Conservation (phyloP, 345 rosid species). For the Heritiera littoralis region DNA sequence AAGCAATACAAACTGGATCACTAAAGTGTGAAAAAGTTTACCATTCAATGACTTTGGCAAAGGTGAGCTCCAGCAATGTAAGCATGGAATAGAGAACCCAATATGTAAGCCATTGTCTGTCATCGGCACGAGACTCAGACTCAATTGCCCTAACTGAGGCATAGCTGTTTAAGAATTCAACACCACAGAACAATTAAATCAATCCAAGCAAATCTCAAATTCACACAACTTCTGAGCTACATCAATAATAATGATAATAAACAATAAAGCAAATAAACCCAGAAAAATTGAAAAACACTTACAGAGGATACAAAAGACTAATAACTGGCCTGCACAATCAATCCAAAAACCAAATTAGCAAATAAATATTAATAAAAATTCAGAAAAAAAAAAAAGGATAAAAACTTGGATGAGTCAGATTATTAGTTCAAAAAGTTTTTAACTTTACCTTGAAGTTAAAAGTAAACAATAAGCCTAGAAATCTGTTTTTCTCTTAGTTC, state of each 20-base stretch:
- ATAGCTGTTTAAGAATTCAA: constrained; percentile 48
- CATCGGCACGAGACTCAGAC: constrained; percentile 79
- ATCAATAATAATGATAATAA: neutral
- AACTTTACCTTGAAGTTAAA: neutral
- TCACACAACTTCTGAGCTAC: neutral
- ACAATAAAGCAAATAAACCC: neutral
- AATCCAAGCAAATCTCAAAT: constrained; percentile 7
- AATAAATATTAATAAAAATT: neutral
- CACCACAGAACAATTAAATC: constrained; percentile 19
- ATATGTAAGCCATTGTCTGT: constrained; percentile 93
- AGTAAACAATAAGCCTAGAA: neutral
- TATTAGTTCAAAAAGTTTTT: neutral
- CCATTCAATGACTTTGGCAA: constrained; percentile 88
- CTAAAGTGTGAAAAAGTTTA: constrained; percentile 27
- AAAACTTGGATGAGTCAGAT: neutral
- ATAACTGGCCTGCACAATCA: constrained; percentile 15
- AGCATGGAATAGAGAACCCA: constrained; percentile 93
- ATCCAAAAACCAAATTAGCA: constrained; percentile 10
- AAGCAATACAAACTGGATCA: neutral
- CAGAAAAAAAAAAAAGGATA: neutral
- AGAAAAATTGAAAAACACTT: neutral
- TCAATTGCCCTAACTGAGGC: constrained; percentile 89
- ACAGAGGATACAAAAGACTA: constrained; percentile 18
- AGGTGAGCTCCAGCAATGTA: constrained; percentile 90
- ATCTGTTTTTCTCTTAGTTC: neutral